Evolutionary conservation across 768 basidiomycete species (phyloP).

Genomic region (Lanmaoa rubissima): DNA sequence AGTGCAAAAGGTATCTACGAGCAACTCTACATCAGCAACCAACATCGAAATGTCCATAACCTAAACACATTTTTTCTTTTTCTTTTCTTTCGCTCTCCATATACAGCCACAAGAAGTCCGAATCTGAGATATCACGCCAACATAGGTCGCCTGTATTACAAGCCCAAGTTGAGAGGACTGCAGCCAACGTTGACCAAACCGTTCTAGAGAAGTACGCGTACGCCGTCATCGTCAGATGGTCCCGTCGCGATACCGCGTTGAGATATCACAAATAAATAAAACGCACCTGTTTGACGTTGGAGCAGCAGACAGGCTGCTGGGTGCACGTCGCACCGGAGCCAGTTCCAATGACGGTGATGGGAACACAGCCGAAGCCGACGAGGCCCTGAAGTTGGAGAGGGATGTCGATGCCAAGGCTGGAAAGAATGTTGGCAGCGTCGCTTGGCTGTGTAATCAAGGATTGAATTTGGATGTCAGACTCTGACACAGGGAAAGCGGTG

Average conservation of each 20-base stretch:
- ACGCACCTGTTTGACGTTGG: neutral
- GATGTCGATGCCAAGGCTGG: no score
- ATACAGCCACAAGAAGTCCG: constrained; percentile 1
- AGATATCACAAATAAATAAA: no score
- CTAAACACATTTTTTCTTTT: neutral
- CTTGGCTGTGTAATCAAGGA: neutral
- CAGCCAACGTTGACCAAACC: constrained; percentile 1
- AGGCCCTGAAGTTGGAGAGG: no score
- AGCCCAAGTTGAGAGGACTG: constrained; percentile 1
- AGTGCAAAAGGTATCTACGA: neutral
- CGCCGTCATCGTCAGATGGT: neutral
- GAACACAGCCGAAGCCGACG: neutral
- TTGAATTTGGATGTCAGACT: neutral
- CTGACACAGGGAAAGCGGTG: no score
- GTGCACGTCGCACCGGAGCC: neutral
- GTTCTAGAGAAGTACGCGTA: neutral
- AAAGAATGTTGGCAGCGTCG: no score
- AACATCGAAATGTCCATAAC: neutral
- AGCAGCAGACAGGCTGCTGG: constrained; percentile 12
- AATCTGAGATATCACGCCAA: neutral
- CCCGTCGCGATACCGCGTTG: neutral
- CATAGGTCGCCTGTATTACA: neutral
- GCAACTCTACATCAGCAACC: neutral
- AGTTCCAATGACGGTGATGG: neutral
- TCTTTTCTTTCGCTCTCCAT: neutral